These are phyloP conservation scores for Cryptococcus neoformans DNA, from an alignment of 1,284 basidiomycete genomes.

Conservation along the genomic window DNA sequence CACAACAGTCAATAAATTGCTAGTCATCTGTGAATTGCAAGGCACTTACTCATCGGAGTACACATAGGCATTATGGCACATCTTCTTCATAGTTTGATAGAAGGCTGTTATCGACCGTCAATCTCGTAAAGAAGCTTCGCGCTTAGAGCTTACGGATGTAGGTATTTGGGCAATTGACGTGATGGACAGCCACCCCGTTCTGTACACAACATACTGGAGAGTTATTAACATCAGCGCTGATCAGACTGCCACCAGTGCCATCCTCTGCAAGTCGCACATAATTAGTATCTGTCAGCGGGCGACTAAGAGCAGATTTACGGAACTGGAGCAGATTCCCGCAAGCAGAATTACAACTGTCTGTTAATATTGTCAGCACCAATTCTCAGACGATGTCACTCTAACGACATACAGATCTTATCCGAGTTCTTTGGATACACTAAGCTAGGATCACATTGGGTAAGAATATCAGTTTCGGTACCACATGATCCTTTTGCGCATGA, in stretches of 20 bases:
- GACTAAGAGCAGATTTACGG: conserved; percentile 6
- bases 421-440: conserved; percentile 20
- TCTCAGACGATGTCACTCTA: conserved; percentile 1
- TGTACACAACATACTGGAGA: conserved; percentile 19
- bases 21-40: not conserved
- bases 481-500: conserved; percentile 15
- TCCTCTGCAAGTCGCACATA: not conserved
- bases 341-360: conserved; percentile 22
- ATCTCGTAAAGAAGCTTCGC: not conserved
- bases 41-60: conserved; percentile 11
- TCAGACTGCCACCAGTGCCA: not conserved
- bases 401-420: conserved; percentile 20
- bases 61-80: conserved; percentile 10
- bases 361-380: not conserved
- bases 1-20: not conserved
- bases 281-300: not conserved
- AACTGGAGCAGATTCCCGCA: conserved; percentile 15
- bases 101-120: conserved; percentile 1
- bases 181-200: conserved; percentile 1
- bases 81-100: conserved; percentile 8
- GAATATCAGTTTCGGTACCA: conserved; percentile 19
- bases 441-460: conserved; percentile 22
- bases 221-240: conserved; percentile 11
- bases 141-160: conserved; percentile 17
- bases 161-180: conserved; percentile 12